Base-by-base conservation (phyloP, 129 eudicot genomes). In the Chrysanthemum seticuspe region DNA sequence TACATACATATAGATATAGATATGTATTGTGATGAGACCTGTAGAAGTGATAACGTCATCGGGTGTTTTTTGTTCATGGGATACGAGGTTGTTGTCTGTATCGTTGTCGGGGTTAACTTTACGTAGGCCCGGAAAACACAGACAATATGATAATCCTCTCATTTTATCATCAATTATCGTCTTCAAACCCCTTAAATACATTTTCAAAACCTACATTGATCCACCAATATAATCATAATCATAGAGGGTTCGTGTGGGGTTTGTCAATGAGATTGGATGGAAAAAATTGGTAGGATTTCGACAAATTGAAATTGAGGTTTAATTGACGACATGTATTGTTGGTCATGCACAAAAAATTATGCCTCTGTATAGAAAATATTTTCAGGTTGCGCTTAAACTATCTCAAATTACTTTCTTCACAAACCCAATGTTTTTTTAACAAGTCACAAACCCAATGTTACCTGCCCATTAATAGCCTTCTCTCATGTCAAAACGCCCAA, bases 21-120 rank as follows among this genome's bases (percentile, higher is more conserved):
- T 54, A 61, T 68, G 52, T 77, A 77, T 77, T 77, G 71, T 62
- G 72, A 47, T 65, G 81, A 78, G 81, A 78, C 81, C 81, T 78
- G 81, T 52, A 9, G 76, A 59, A 74, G 53, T 62, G 16, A 48
- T 29, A 27, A 23, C 61, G 70, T 31, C 70, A 70, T 70, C 51
- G 1, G 55, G 58, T 77, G 49, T 40, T 23, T 57, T 76, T 13
- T 70, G 81, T 70, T 69, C 76, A 61, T 77, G 57, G 13, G 71
- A 69, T 12, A 70, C 65, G 21, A 61, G 36, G 40, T 6, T 40
- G 10, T 7, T 40, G 10, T 7, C 47, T 1, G 47, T 40, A 27
- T 61, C 44, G 31, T 51, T 48, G 15, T 77, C 53, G 36, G 81
- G 81, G 58, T 48, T 71, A 40, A 53, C 81, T 65, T 71, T 78